Conservation (phyloP, 192 early-diverging fungal species). For the Umbelopsis sp. region DNA sequence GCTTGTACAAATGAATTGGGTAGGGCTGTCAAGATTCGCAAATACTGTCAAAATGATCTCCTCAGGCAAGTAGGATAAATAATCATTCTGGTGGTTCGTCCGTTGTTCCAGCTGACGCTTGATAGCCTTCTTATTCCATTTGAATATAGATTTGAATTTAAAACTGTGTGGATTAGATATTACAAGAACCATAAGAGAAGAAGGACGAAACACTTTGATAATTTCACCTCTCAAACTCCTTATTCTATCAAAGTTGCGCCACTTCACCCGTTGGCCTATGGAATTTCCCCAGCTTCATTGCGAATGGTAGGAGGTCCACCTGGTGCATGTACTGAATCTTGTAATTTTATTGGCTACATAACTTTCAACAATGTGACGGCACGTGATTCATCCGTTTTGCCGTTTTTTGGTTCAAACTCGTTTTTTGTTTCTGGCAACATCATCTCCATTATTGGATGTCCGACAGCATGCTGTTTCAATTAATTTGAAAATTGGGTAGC, state of each 20-base stretch:
- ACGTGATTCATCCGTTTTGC: not conserved
- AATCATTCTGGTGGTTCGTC: not conserved
- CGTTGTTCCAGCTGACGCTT: not conserved
- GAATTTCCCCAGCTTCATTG: not conserved
- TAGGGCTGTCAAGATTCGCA: not conserved
- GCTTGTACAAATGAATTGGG: slow-evolving; percentile 1
- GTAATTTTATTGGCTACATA: not conserved
- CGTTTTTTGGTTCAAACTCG: too few species aligned
- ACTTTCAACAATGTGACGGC: not conserved
- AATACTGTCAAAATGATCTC: not conserved
- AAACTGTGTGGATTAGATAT: not conserved
- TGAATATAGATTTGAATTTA: slow-evolving; percentile 12
- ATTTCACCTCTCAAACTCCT: not conserved
- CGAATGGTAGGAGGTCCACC: not conserved
- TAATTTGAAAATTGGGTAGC: too few species aligned
- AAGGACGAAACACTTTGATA: not conserved
- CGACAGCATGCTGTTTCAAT: too few species aligned
- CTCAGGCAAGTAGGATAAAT: not conserved
- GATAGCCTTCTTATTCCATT: not conserved
- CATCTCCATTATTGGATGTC: too few species aligned
- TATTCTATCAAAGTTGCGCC: not conserved
- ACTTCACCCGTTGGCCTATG: not conserved
- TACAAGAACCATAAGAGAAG: slow-evolving; percentile 13
- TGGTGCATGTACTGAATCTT: not conserved
- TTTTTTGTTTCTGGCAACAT: too few species aligned